Base-by-base conservation (phyloP, 331 rosid species). In the Malus hybrid region DNA sequence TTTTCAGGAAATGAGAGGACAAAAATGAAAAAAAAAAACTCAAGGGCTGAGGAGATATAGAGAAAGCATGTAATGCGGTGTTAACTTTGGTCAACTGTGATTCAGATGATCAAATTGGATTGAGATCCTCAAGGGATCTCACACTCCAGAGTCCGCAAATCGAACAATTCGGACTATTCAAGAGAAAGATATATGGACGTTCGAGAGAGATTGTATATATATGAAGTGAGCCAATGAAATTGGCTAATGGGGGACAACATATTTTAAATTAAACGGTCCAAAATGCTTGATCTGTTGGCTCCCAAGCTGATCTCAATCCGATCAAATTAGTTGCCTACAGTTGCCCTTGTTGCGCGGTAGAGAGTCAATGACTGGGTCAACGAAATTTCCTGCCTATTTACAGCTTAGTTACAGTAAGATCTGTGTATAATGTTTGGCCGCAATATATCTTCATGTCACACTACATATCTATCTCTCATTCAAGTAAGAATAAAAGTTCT, bases 11-110 rank as follows among this genome's bases (percentile, higher is more conserved):
- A 50, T 50, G 44, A 6, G 19, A 27, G 66, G 32, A 61, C 4
- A 24, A 61, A 24, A 27, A 61, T 24, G 33, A 29, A 63, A 59
- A 31, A 70, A 48, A 70, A 48, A 50, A 42, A 5, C 33, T 27
- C 65, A 13, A 14, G 42, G 50, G 65, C n/a, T 55, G 65, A 72
- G 39, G 67, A 56, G 67, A 72, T 72, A 57, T 72, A 57, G 76
- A 7, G 67, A 50, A 28, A 67, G 34, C 57, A 6, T 24, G 16
- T 28, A 27, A 69, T 24, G 20, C 19, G 52, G 18, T 39, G 19
- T 20, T 28, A 24, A 50, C 48, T 16, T 48, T 48, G 73, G 73
- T 69, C 42, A 69, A 28, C 60, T 69, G 34, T 27, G 63, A 57
- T 57, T 57, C 6, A 6, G 59, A 18, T 54, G 22, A n/a, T 57